Evolutionary conservation across 2,329 filamentous ascomycete genomes (phyloP), one percentile per base, ranked within the genome.

Genomic region (Phoma sp.): DNA sequence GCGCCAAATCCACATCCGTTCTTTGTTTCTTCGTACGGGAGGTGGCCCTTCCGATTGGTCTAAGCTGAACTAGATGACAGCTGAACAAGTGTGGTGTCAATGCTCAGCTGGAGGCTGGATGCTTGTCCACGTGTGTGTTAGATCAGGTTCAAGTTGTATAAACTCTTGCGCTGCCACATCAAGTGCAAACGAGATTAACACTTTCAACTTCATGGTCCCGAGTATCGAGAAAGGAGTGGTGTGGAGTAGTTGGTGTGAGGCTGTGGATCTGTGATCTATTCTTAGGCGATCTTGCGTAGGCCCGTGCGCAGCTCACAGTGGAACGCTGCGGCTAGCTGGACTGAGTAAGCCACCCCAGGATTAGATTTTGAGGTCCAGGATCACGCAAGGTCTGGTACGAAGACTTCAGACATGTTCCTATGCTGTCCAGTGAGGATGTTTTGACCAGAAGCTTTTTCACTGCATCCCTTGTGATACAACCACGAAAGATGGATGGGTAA

Each of bases 261-360:
- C 45, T 40, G 40, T 45, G 40, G 30, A 30, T 28, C 20, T 28
- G 7, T 18, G 37, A 11, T 33, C 51, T 54, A 54, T 54, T 54
- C 40, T 49, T 54, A 49, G 45, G n/a, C 20, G 39, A 54, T 23
- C 15, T 36, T 28, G 45, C 39, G 20, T 34, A 34, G 9, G 7
- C 33, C 37, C 45, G 37, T 47, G 38, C 32, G 36, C 33, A 42
- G 50, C 50, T 47, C 18, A 42, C 30, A 15, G 20, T 26, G 28
- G 26, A 39, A 33, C 26, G 45, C 51, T 53, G 38, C 50, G 45
- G 39, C 45, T 54, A 32, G 45, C 39, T 43, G 26, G 11, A 54
- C 12, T 40, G 33, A 42, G 37, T 47, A 40, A 47, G 42, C 49
- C 25, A 42, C 17, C n/a, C 37, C 42, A 47, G 7, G 15, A 29